Percentiles rank a stretch among this genome's conserved stretches.
phyloP scores from a whole-genome alignment of 2,329 filamentous ascomycete genomes.

The Fusarium marasasianum region DNA sequence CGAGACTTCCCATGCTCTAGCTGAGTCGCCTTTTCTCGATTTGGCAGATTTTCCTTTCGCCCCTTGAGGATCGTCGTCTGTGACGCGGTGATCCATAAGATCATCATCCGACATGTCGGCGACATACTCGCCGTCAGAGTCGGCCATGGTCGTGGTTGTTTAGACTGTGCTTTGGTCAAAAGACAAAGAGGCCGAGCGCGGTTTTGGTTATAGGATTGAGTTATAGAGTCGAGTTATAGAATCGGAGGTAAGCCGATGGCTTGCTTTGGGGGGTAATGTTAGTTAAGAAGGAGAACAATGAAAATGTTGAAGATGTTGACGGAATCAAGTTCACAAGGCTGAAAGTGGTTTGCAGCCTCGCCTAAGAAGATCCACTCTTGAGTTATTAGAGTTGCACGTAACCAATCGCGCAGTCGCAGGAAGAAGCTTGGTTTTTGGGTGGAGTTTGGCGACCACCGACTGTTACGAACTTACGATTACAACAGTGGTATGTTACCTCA shows the following conservation, averaged over 20 bases:
- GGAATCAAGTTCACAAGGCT: slow-evolving; percentile 42
- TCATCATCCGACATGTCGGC: slow-evolving; percentile 73
- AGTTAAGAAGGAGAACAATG: neutral
- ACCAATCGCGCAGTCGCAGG: slow-evolving; percentile 31
- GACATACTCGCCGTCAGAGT: slow-evolving; percentile 78
- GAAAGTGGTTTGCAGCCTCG: slow-evolving; percentile 38
- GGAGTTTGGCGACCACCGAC: neutral
- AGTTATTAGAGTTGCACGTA: slow-evolving; percentile 4
- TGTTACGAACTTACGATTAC: neutral
- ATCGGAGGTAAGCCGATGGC: neutral
- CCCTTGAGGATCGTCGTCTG: slow-evolving; percentile 48
- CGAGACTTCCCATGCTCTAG: slow-evolving; percentile 73
- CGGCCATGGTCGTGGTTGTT: slow-evolving; percentile 63
- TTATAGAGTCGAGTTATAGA: neutral
- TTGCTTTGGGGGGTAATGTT: neutral
- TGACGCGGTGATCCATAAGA: slow-evolving; percentile 60
- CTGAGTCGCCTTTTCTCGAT: slow-evolving; percentile 50
- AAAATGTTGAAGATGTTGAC: slow-evolving; percentile 23
- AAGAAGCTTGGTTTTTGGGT: slow-evolving; percentile 1
- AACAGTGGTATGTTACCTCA: too few species aligned
- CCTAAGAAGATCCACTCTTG: slow-evolving; percentile 25
- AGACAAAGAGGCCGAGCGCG: neutral
- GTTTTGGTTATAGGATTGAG: neutral
- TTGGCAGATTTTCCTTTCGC: slow-evolving; percentile 43
- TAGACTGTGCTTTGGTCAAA: neutral